Base-by-base conservation (phyloP, 169 alveolate genomes). In the Eimeria nieschulzi region DNA sequence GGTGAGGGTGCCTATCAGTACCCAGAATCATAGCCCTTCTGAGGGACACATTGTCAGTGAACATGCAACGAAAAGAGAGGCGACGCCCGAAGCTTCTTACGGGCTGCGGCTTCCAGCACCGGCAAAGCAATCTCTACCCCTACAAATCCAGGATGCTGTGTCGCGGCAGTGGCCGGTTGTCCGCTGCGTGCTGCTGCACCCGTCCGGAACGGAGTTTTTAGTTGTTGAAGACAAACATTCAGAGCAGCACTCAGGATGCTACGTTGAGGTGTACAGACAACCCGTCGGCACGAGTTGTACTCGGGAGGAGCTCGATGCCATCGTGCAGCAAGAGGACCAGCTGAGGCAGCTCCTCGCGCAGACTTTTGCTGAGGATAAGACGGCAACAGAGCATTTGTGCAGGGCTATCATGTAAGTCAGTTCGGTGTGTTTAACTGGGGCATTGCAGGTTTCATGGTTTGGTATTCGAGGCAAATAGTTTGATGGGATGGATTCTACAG, bases 141-240 rank as follows among this genome's bases (percentile, higher is more conserved):
- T 73, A 23, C 64, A 73, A 59, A 10, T 73, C 9, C 64, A 39
- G 64, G 7, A 73, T 12, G 25, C 85, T 51, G 70, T 59, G 13
- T 9, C 66, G 0, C 51, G 7, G 25, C 46, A n/a, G 46, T 54
- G 85, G 85, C 85, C 68, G 9, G 39, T n/a, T 51, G 85, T 76
- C 10, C 85, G 63, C 46, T 76, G 85, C 53, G 70, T 76, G 66
- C 70, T 76, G 53, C 85, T 76, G 71, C 85, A 76, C 33, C 85
- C 85, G 8, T n/a, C 54, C 53, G 85, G 85, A 7, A 5, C 19
- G 21, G 23, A 46, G 39, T 73, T 39, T 46, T 33, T 63, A 33
- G n/a, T 33, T 23, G 63, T 73, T 7, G 10, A 13, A 7, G 23
- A 12, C 7, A 9, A 73, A 59, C 85, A 76, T 51, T 39, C 6